These are phyloP conservation scores for Amanita muscaria DNA, from an alignment of 768 basidiomycete genomes.

Conservation along the genomic window DNA sequence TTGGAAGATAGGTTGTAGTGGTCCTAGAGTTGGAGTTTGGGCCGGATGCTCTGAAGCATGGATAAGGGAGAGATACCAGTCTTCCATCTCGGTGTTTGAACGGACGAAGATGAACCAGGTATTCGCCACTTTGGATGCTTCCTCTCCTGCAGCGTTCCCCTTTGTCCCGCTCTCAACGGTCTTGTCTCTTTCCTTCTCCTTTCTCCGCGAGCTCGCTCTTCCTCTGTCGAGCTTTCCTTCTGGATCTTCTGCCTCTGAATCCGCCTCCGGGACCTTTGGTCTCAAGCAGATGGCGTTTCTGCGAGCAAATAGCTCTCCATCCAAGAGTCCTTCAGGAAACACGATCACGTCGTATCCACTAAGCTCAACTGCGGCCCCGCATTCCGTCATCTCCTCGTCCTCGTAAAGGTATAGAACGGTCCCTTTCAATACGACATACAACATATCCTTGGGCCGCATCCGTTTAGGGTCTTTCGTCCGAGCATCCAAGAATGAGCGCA, in stretches of 20 bases:
- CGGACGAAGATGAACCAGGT: constrained; percentile 95
- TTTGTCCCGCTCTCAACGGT: constrained; percentile 29
- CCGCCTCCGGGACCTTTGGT: constrained; percentile 46
- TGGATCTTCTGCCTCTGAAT: constrained; percentile 24
- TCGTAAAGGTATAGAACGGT: constrained; percentile 90
- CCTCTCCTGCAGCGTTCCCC: constrained; percentile 38
- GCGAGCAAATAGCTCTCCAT: constrained; percentile 88
- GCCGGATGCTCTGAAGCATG: constrained; percentile 62
- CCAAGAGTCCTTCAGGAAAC: constrained; percentile 64
- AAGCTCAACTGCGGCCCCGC: constrained; percentile 84
- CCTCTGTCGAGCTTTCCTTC: constrained; percentile 23
- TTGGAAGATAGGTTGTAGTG: constrained; percentile 59
- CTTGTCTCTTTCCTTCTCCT: constrained; percentile 30
- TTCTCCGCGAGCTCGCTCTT: constrained; percentile 19
- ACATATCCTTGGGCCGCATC: constrained; percentile 84
- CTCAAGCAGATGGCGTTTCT: constrained; percentile 80
- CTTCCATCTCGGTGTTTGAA: constrained; percentile 89
- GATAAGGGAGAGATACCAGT: constrained; percentile 84
- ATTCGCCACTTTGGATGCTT: constrained; percentile 41
- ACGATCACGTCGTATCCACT: constrained; percentile 69
- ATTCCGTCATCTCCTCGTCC: constrained; percentile 85
- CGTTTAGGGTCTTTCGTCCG: constrained; percentile 79
- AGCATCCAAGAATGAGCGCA: constrained; percentile 72
- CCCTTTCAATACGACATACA: constrained; percentile 89
- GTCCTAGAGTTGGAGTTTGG: constrained; percentile 50